Conservation (phyloP, 1,284 basidiomycete genomes). For the Paramarasmius palmivorus region DNA sequence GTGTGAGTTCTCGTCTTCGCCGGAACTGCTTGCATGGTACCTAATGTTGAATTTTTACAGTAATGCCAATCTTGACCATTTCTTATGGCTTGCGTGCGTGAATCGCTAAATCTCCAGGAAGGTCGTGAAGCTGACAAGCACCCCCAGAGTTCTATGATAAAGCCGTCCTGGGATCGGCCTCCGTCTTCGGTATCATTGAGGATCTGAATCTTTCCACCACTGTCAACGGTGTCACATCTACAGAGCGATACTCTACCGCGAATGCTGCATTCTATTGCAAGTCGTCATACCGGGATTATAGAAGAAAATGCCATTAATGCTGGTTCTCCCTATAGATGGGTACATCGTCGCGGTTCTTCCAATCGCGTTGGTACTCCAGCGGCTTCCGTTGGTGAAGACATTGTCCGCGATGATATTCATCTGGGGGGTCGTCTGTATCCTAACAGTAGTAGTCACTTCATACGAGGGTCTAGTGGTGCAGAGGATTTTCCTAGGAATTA, state of each 20-base stretch:
- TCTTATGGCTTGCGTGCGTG: conserved; percentile 14
- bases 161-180: conserved; percentile 12
- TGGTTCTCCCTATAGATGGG: conserved; percentile 2
- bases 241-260: conserved; percentile 14
- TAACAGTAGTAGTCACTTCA: conserved; percentile 7
- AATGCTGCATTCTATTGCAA: conserved; percentile 13
- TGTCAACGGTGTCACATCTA: conserved; percentile 8
- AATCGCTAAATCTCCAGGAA: background rate
- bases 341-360: conserved; percentile 16
- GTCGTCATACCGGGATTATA: background rate
- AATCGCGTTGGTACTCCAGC: conserved; percentile 11
- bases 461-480: conserved; percentile 10
- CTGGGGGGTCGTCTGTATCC: conserved; percentile 12
- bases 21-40: too few species aligned
- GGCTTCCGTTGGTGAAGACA: conserved; percentile 10
- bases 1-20: background rate
- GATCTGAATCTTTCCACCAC: conserved; percentile 11
- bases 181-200: conserved; percentile 15
- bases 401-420: conserved; percentile 10
- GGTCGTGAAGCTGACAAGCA: background rate
- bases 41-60: background rate
- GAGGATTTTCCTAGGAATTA: conserved; percentile 13
- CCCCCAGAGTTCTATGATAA: conserved; percentile 15
- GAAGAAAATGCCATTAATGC: background rate
- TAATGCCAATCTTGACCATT: conserved; percentile 14